phyloP scores from a whole-genome alignment of 2,329 filamentous ascomycete genomes.

The Pseudocercospora fuligena region DNA sequence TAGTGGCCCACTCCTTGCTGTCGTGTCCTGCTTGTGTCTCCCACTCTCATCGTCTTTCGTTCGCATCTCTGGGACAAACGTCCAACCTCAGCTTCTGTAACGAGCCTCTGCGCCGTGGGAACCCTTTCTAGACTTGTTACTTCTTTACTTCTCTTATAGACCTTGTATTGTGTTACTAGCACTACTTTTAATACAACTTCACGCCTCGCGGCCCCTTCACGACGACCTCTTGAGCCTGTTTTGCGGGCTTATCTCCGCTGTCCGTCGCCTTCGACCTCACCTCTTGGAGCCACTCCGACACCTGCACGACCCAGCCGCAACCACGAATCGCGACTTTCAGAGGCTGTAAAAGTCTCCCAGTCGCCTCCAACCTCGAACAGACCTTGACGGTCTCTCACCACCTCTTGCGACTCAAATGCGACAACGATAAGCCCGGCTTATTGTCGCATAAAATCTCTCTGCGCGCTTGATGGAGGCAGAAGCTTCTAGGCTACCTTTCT shows the following conservation, averaged over 20 bases:
- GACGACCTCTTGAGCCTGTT: slow-evolving; percentile 14
- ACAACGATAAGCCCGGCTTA: slow-evolving; percentile 22
- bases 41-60: slow-evolving; percentile 17
- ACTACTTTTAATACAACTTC: slow-evolving; percentile 22
- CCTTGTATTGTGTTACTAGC: slow-evolving; percentile 33
- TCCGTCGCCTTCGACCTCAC: slow-evolving; percentile 1
- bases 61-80: slow-evolving; percentile 20
- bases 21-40: slow-evolving; percentile 23
- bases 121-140: slow-evolving; percentile 16
- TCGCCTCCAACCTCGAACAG: slow-evolving; percentile 4
- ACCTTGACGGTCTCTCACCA: slow-evolving; percentile 18
- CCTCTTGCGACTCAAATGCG: slow-evolving; percentile 28
- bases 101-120: slow-evolving; percentile 17
- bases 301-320: slow-evolving; percentile 10
- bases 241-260: slow-evolving; percentile 29
- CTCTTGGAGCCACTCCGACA: not conserved
- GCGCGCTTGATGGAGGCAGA: slow-evolving; percentile 34
- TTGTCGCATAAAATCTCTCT: slow-evolving; percentile 31
- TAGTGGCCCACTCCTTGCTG: slow-evolving; percentile 13
- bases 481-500: slow-evolving; percentile 25
- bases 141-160: slow-evolving; percentile 24
- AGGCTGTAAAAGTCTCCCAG: slow-evolving; percentile 11
- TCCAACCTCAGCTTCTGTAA: slow-evolving; percentile 24
- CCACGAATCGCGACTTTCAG: not conserved
- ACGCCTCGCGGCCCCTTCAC: slow-evolving; percentile 9